A percentile compares a stretch with the other conserved stretches of the same genome.
These are phyloP conservation scores for Aureobasidium sp. DNA, from an alignment of 2,329 filamentous ascomycete species.

Conservation along the genomic window DNA sequence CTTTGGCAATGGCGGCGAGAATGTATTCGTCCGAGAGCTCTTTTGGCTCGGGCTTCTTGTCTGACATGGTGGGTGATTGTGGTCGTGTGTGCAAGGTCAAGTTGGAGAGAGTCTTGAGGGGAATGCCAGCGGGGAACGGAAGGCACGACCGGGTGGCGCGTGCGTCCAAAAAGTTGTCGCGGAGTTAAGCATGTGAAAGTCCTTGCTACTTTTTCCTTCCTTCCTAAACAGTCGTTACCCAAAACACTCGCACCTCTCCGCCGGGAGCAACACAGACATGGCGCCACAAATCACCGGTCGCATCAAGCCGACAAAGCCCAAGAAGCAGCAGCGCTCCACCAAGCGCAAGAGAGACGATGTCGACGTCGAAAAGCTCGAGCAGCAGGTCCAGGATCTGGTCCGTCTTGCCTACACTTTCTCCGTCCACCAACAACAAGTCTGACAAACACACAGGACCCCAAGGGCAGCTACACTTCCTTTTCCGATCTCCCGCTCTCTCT, in stretches of 20 bases:
- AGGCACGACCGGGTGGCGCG: neutral
- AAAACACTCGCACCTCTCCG: neutral
- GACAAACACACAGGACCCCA: constrained; percentile 46
- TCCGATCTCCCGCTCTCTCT: constrained; percentile 77
- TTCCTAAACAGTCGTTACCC: neutral
- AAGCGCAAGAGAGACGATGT: constrained; percentile 48
- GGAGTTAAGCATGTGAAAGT: constrained; percentile 11
- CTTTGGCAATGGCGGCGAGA: constrained; percentile 70
- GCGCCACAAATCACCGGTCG: constrained; percentile 25
- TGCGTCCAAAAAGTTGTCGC: constrained; percentile 6
- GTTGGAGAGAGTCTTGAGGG: neutral
- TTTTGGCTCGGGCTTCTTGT: constrained; percentile 31
- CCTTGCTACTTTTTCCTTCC: neutral
- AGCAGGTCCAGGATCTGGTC: constrained; percentile 36
- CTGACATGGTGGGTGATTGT: constrained; percentile 34
- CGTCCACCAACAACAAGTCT: neutral
- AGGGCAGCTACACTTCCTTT: constrained; percentile 58
- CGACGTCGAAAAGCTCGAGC: constrained; percentile 38
- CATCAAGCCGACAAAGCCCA: constrained; percentile 45
- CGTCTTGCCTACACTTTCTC: neutral
- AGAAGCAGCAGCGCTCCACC: constrained; percentile 41
- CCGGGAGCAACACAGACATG: neutral
- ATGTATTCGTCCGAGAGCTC: constrained; percentile 53
- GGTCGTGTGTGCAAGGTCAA: neutral
- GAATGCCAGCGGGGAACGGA: neutral